Percentiles rank a stretch among this genome's conserved stretches.
phyloP scores from a whole-genome alignment of 257 asterid genomes.

The Paraleonurus japonicus region DNA sequence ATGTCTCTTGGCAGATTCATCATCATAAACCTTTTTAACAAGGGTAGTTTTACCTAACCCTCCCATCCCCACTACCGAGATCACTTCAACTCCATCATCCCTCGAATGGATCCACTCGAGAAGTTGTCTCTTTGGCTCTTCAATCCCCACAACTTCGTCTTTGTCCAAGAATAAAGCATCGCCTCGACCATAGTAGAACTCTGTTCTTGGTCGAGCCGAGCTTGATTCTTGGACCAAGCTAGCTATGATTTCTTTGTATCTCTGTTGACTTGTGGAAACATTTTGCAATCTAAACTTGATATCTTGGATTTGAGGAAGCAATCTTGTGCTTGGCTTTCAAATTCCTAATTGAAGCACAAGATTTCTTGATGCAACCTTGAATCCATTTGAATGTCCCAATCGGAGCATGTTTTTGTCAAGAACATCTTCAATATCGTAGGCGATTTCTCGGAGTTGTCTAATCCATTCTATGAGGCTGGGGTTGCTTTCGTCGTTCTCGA shows the following conservation, averaged over 20 bases:
- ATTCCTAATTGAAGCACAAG: neutral
- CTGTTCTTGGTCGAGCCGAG: neutral
- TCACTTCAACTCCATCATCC: neutral
- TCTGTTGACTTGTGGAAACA: conserved; percentile 7
- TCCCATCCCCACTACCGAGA: conserved; percentile 20
- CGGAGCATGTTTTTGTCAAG: neutral
- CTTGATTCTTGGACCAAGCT: neutral
- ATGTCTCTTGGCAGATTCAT: neutral
- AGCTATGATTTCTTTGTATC: conserved; percentile 9
- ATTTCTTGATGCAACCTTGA: neutral
- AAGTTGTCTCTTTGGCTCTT: conserved; percentile 30
- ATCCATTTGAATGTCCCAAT: neutral
- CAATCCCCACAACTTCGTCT: conserved; percentile 38
- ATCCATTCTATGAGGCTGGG: neutral
- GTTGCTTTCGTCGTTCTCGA: neutral
- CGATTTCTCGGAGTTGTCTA: neutral
- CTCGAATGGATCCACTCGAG: conserved; percentile 7
- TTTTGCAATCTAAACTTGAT: conserved; percentile 19
- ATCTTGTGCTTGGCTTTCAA: neutral
- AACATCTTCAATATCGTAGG: neutral
- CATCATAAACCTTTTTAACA: conserved; percentile 3
- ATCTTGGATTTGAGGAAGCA: conserved; percentile 21
- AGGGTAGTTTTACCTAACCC: conserved; percentile 16
- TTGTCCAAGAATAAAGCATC: conserved; percentile 31
- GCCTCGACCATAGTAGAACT: conserved; percentile 25